Percentiles rank a stretch among this genome's conserved stretches.
Evolutionary conservation across 306 rosid species (phyloP).

Genomic region (Citrullus colocynthis): DNA sequence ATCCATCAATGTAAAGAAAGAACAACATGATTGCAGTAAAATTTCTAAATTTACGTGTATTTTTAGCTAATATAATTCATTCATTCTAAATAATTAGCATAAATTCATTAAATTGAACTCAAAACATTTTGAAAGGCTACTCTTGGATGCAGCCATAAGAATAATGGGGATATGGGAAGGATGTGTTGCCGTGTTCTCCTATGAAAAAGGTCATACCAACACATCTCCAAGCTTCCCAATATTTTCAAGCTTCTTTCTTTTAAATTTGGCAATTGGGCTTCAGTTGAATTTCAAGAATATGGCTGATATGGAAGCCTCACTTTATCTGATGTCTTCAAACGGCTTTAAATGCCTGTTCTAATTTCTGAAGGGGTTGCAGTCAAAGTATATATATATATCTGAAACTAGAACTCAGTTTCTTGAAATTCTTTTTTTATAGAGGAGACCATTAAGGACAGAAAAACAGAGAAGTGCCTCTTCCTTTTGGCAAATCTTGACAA

Average conservation of each 20-base stretch:
- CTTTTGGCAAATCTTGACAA: neutral
- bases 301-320: neutral
- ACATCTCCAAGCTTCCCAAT: neutral
- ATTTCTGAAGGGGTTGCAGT: neutral
- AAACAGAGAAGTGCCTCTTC: neutral
- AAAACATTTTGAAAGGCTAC: neutral
- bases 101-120: neutral
- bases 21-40: neutral
- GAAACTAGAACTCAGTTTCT: neutral
- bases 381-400: neutral
- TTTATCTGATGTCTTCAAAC: neutral
- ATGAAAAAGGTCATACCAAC: neutral
- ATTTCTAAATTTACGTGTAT: neutral
- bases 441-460: neutral
- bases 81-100: neutral
- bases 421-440: neutral
- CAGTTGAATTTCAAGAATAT: neutral
- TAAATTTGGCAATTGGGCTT: neutral
- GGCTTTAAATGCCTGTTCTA: neutral
- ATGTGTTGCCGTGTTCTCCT: neutral
- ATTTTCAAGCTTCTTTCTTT: neutral
- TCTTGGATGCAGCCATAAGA: neutral
- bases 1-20: slow-evolving; percentile 6
- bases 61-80: neutral
- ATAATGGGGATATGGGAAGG: neutral